Base-by-base conservation (phyloP, 2,329 filamentous ascomycete species). In the Periconia sp. region DNA sequence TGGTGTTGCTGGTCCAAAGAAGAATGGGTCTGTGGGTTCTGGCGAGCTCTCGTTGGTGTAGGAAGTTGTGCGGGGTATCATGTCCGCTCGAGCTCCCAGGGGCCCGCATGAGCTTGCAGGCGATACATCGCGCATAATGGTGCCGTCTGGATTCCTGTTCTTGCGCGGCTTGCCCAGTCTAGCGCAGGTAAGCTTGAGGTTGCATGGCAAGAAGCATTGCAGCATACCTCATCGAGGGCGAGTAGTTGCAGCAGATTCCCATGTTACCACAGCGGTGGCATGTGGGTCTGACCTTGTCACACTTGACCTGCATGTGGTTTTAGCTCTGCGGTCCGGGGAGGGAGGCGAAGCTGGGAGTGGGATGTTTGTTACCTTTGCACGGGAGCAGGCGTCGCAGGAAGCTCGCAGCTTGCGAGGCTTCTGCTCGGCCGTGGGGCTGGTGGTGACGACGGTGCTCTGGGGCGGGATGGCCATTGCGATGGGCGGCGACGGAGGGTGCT, bases 231-330 rank as follows among this genome's bases (percentile, higher is more conserved):
- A 69, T 69, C 10, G 66, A 69, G 6, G 65, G 66, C 24, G 66
- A 69, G 54, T 69, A 69, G 43, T 69, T 68, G 52, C 66, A 69
- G 51, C 66, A 67, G n/a, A 69, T 63, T 28, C 56, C 59, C 61
- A 69, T 68, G 36, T 64, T 69, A 4, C 63, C 56, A 29, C 66
- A 69, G 12, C 66, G 58, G 38, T 69, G 65, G 43, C 66, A 69
- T 26, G 60, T 66, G 24, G 66, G 66, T 23, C 66, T 53, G 10
- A 68, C 59, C 48, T 69, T 69, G 38, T 69, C 65, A 34, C 66
- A 69, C 49, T 68, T 68, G 52, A 69, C 66, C 57, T 62, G 23
- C 7, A 6, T 10, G 16, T 22, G 6, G 19, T 9, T 19, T 61
- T 34, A 61, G 43, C 13, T 18, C n/a, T 16, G 7, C n/a, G n/a